phyloP scores from a whole-genome alignment of 2,329 filamentous ascomycete genomes.

The Monilinia polystroma region DNA sequence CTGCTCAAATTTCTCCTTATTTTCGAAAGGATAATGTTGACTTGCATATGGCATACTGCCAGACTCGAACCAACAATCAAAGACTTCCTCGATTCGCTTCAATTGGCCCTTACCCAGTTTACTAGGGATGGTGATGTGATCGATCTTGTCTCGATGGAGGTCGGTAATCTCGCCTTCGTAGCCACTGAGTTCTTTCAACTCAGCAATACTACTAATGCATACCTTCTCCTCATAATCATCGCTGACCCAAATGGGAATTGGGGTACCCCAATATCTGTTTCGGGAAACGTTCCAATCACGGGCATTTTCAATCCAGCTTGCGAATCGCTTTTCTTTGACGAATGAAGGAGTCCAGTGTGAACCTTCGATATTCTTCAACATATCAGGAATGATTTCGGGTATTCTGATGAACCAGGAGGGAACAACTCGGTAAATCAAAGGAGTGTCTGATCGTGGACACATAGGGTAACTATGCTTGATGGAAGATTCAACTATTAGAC shows the following conservation, averaged over 20 bases:
- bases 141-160: constrained; percentile 88
- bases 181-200: constrained; percentile 84
- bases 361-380: constrained; percentile 85
- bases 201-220: constrained; percentile 79
- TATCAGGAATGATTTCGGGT: constrained; percentile 75
- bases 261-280: constrained; percentile 94
- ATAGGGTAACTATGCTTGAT: constrained; percentile 90
- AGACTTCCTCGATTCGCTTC: constrained; percentile 80
- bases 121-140: constrained; percentile 91
- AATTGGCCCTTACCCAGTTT: constrained; percentile 82
- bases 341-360: constrained; percentile 90
- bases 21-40: constrained; percentile 90
- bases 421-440: constrained; percentile 87
- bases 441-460: constrained; percentile 93
- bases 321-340: constrained; percentile 89
- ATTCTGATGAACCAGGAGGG: constrained; percentile 96
- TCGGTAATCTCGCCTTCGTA: constrained; percentile 80
- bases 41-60: constrained; percentile 94
- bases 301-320: constrained; percentile 87
- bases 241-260: constrained; percentile 87
- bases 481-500: constrained; percentile 81
- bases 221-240: constrained; percentile 85
- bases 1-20: constrained; percentile 74
- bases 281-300: constrained; percentile 94
- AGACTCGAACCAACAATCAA: constrained; percentile 97